A percentile compares a stretch with the other conserved stretches of the same genome.
These are phyloP conservation scores for Gleditsia sinensis DNA, from an alignment of 306 rosid genomes.

Conservation along the genomic window DNA sequence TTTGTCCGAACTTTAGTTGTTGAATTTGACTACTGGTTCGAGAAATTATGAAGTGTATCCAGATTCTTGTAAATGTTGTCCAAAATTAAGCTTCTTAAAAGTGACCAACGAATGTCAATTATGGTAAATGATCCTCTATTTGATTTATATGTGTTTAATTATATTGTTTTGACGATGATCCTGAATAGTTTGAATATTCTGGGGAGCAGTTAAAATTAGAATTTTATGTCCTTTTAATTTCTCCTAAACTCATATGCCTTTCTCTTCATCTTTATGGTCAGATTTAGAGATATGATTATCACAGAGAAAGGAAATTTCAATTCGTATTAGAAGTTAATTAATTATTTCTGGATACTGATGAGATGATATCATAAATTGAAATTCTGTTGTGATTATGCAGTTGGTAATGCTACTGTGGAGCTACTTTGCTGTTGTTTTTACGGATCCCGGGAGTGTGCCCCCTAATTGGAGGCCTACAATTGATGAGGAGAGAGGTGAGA, in stretches of 20 bases:
- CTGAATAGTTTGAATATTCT: background rate
- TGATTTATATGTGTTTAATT: background rate
- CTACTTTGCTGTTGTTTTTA: constrained; percentile 72
- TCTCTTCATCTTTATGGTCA: background rate
- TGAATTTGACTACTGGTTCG: background rate
- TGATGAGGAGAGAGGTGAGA: constrained; percentile 82
- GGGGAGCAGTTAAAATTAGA: background rate
- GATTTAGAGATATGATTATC: background rate
- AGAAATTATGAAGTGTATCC: background rate
- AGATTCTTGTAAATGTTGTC: background rate
- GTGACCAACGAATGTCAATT: background rate
- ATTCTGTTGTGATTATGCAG: constrained; percentile 46
- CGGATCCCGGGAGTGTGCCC: constrained; percentile 78
- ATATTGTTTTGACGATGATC: background rate
- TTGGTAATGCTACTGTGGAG: constrained; percentile 82
- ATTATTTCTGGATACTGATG: background rate
- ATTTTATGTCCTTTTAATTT: background rate
- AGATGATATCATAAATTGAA: constrained; percentile 18
- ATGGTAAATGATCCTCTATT: background rate
- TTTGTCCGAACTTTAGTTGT: background rate
- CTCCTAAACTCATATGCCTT: background rate
- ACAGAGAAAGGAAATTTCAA: background rate
- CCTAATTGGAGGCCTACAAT: constrained; percentile 71
- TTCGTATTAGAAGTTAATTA: background rate
- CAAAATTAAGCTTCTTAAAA: background rate